Conservation (phyloP, 768 basidiomycete genomes). For the Tephrocybe sp. region DNA sequence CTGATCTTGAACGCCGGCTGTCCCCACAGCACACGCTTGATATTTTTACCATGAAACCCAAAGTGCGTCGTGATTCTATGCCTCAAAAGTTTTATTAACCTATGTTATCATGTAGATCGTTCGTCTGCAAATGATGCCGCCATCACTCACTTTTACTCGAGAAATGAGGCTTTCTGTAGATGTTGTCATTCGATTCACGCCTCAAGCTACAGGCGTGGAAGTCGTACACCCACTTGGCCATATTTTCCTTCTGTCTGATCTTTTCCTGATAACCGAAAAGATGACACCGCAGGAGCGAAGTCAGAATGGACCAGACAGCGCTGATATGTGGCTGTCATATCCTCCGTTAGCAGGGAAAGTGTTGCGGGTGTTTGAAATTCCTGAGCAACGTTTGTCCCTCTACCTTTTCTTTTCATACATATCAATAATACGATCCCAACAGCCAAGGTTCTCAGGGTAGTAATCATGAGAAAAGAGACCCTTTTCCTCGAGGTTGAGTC, state of each 20-base stretch:
- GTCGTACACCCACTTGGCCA: conserved; percentile 77
- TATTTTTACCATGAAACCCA: conserved; percentile 93
- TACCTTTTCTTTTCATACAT: neutral
- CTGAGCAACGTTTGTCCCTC: conserved; percentile 51
- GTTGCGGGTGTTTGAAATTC: conserved; percentile 62
- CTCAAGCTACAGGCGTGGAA: conserved; percentile 70
- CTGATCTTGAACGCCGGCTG: conserved; percentile 80
- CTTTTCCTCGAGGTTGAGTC: conserved; percentile 66
- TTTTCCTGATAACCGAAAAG: conserved; percentile 88
- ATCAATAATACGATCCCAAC: conserved; percentile 3
- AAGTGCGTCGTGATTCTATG: conserved; percentile 45
- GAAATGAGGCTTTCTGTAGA: conserved; percentile 71
- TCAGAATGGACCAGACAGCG: conserved; percentile 47
- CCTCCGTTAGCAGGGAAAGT: conserved; percentile 96
- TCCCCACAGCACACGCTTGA: conserved; percentile 80
- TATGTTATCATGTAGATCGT: conserved; percentile 57
- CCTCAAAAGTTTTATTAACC: neutral
- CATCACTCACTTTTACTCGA: conserved; percentile 73
- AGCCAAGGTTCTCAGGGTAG: conserved; percentile 76
- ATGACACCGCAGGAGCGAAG: conserved; percentile 67
- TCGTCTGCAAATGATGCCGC: conserved; percentile 85
- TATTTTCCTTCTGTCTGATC: conserved; percentile 86
- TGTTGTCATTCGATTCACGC: conserved; percentile 73
- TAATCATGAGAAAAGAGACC: conserved; percentile 87
- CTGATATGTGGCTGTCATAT: conserved; percentile 91